Percentiles rank a stretch among this genome's conserved stretches.
Evolutionary conservation across 345 rosid species (phyloP).

Genomic region (Salix suchowensis): DNA sequence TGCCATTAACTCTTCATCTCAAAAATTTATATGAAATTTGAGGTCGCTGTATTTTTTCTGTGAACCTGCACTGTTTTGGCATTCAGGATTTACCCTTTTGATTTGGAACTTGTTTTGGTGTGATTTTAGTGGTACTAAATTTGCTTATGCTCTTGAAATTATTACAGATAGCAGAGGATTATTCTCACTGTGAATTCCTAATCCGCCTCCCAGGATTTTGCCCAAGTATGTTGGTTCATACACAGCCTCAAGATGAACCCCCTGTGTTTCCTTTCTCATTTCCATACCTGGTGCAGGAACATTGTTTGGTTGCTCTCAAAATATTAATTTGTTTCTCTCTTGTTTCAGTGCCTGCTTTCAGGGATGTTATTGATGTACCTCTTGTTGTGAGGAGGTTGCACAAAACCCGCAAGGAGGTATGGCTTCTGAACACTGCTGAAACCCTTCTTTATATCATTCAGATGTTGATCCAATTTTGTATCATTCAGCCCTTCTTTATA

Average conservation of each 20-base stretch:
- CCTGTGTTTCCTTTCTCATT: not conserved
- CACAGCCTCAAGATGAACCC: not conserved
- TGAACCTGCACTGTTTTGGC: not conserved
- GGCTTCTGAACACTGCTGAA: conserved; percentile 10
- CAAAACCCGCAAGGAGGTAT: conserved; percentile 87
- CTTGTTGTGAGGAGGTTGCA: conserved; percentile 93
- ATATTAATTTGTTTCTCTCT: not conserved
- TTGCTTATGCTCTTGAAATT: conserved; percentile 13
- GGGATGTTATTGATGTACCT: conserved; percentile 93
- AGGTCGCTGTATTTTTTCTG: not conserved
- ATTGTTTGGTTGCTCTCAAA: not conserved
- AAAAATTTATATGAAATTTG: not conserved
- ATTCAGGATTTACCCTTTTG: not conserved
- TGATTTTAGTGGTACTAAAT: not conserved
- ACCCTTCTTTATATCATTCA: conserved; percentile 4
- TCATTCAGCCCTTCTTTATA: not conserved
- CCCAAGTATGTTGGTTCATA: conserved; percentile 62
- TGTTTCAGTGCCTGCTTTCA: conserved; percentile 91
- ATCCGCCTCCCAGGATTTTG: conserved; percentile 99
- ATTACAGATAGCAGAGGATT: conserved; percentile 93
- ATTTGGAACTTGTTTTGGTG: not conserved
- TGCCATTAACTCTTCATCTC: not conserved
- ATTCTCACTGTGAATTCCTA: conserved; percentile 89
- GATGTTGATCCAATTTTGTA: conserved; percentile 1
- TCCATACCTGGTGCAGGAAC: not conserved